A percentile compares a stretch with the other conserved stretches of the same genome.
These are phyloP conservation scores for Truncatella angustata DNA, from an alignment of 2,329 filamentous ascomycete species.

Conservation along the genomic window DNA sequence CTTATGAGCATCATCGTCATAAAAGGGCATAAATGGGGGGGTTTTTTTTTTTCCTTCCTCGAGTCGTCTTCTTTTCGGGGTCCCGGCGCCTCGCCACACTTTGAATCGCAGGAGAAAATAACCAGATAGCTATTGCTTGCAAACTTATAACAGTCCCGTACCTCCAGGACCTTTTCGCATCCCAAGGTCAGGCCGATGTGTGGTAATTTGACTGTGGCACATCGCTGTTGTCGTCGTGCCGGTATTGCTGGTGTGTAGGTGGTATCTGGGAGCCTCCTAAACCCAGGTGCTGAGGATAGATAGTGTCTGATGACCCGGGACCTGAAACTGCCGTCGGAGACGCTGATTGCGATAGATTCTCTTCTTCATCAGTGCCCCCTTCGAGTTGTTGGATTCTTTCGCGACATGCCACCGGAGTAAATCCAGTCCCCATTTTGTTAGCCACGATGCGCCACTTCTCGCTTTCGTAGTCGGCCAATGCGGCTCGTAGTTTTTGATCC, in stretches of 20 bases:
- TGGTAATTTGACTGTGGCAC: conserved; percentile 2
- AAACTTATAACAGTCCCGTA: background rate
- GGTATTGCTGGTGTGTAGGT: background rate
- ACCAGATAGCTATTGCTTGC: background rate
- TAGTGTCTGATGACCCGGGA: conserved; percentile 46
- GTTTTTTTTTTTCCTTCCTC: background rate
- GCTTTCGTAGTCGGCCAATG: conserved; percentile 81
- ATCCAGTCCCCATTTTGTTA: conserved; percentile 85
- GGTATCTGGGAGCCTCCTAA: conserved; percentile 18
- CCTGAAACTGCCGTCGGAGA: conserved; percentile 47
- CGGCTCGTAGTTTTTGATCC: conserved; percentile 74
- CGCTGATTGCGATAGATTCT: conserved; percentile 54
- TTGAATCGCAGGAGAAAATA: background rate
- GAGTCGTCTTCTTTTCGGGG: too few species aligned
- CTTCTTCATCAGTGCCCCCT: conserved; percentile 33
- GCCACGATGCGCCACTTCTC: conserved; percentile 93
- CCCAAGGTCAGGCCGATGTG: background rate
- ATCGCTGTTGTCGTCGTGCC: conserved; percentile 4
- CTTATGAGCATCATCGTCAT: background rate
- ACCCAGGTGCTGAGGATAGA: conserved; percentile 40
- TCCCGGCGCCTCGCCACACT: background rate
- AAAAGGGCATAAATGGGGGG: background rate
- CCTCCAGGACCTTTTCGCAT: background rate
- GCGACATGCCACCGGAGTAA: conserved; percentile 82
- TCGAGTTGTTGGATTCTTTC: conserved; percentile 70